Base-by-base conservation (phyloP, 768 basidiomycete species). In the Agrocybe pediades region DNA sequence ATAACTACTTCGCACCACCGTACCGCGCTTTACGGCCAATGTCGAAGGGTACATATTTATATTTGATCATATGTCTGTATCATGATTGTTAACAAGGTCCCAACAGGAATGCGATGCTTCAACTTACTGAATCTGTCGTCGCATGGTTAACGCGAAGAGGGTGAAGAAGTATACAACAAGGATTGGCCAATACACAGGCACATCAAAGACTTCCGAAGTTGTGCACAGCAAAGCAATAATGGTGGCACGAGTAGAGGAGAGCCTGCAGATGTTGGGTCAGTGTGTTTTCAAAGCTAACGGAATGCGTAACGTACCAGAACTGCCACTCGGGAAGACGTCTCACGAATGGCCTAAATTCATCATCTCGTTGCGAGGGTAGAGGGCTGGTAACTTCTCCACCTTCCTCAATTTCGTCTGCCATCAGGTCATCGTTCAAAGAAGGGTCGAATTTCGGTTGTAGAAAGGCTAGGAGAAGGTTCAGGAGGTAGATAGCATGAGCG, bases 131-230 rank as follows among this genome's bases (percentile, higher is more conserved):
- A 98, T 95, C 72, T 98, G 95, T 57, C 94, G 77, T 57, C 95
- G 83, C 93, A 99, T 96, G 3, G 96, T 98, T 62, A 98, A 76
- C 19, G 91, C 83, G 67, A 98, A 98, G 50, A 98, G 81, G 40
- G 95, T 88, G 71, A 90, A 90, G 80, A 98, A 99, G 76, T 99
- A 99, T 53, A 98, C 78, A 62, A 98, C 86, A 50, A 99, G 84
- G 71, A 99, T 98, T 7, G 97, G 97, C 95, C 97, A 98, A 75
- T 97, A 98, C 20, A 98, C 97, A 6, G 97, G 96, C 19, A 99
- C 90, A 68, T 98, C 95, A 61, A 97, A 96, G 29, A 88, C 74
- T 42, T 88, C 80, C 21, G 92, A 95, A 51, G 88, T 74, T 2
- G 97, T 92, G 68, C 88, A 88, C 49, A 87, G 71, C 39, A 96